These are phyloP conservation scores for Bretziella fagacearum DNA, from an alignment of 2,329 filamentous ascomycete species.

Conservation along the genomic window DNA sequence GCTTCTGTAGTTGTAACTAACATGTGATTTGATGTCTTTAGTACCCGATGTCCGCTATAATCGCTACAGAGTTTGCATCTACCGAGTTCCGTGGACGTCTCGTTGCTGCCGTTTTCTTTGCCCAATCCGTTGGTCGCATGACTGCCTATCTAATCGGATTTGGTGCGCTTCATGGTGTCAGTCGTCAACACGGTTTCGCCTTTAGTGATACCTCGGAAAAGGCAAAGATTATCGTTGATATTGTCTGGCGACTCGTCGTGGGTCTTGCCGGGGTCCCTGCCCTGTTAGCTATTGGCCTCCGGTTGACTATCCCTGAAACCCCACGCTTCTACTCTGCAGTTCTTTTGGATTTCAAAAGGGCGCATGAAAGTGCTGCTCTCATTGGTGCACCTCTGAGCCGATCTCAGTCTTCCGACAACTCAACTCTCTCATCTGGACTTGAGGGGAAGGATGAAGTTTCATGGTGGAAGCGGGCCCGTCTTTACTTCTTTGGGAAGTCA, in stretches of 20 bases:
- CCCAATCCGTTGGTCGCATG: conserved; percentile 26
- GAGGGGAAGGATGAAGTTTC: conserved; percentile 1
- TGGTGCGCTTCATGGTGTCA: conserved; percentile 22
- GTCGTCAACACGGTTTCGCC: conserved; percentile 4
- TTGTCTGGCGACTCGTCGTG: conserved; percentile 33
- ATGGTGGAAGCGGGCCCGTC: conserved; percentile 9
- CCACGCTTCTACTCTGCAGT: conserved; percentile 22
- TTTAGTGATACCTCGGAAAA: conserved; percentile 9
- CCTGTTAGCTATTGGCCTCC: conserved; percentile 29
- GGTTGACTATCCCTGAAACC: conserved; percentile 34
- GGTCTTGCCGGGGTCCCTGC: conserved; percentile 32
- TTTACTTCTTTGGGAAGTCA: conserved; percentile 15
- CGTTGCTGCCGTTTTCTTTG: conserved; percentile 19
- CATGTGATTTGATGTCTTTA: conserved; percentile 11
- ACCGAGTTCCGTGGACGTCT: conserved; percentile 18
- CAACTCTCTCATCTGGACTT: conserved; percentile 2
- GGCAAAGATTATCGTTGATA: conserved; percentile 23
- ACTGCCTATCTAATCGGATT: conserved; percentile 36
- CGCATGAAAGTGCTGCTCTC: conserved; percentile 11
- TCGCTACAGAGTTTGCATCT: conserved; percentile 19
- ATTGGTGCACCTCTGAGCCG: conserved; percentile 7
- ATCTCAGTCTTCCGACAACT: conserved; percentile 11
- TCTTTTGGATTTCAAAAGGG: conserved; percentile 17
- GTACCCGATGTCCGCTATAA: conserved; percentile 20
- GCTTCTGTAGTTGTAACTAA: not conserved